Evolutionary conservation across 1,284 basidiomycete genomes (phyloP).

Genomic region (Gymnopus androsaceus): DNA sequence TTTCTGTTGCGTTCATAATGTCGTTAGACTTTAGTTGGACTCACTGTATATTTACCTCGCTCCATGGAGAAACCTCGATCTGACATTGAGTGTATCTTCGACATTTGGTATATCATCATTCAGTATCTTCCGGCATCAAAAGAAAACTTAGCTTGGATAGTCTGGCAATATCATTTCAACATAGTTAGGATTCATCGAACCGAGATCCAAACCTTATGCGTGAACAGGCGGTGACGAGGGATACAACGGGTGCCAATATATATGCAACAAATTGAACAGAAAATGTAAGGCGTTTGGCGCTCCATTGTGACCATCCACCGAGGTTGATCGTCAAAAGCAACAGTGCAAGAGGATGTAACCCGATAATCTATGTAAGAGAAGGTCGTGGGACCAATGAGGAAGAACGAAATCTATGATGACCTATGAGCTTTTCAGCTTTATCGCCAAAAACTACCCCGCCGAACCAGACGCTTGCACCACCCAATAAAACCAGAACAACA

Average conservation of each 20-base stretch:
- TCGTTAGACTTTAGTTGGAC: too few relatives aligned
- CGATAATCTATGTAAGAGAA: slow-evolving; percentile 49
- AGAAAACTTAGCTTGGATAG: slow-evolving; percentile 58
- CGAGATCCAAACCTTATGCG: slow-evolving; percentile 40
- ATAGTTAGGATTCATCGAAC: not conserved
- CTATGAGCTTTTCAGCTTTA: slow-evolving; percentile 66
- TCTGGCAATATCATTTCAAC: slow-evolving; percentile 28
- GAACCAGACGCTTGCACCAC: slow-evolving; percentile 72
- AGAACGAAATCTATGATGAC: too few relatives aligned
- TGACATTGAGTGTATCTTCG: too few relatives aligned
- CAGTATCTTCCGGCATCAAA: too few relatives aligned
- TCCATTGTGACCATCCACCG: slow-evolving; percentile 69
- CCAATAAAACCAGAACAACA: slow-evolving; percentile 53
- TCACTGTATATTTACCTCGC: too few relatives aligned
- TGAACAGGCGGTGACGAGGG: slow-evolving; percentile 40
- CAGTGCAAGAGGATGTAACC: slow-evolving; percentile 63
- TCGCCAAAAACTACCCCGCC: slow-evolving; percentile 65
- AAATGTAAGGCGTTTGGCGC: slow-evolving; percentile 36
- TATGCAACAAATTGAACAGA: slow-evolving; percentile 53
- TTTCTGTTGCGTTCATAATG: too few relatives aligned
- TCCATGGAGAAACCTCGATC: too few relatives aligned
- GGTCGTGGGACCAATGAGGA: too few relatives aligned
- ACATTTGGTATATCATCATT: too few relatives aligned
- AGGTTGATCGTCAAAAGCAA: slow-evolving; percentile 60
- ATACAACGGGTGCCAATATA: slow-evolving; percentile 50